phyloP scores from a whole-genome alignment of 768 basidiomycete genomes.

The Gymnopilus junonius region DNA sequence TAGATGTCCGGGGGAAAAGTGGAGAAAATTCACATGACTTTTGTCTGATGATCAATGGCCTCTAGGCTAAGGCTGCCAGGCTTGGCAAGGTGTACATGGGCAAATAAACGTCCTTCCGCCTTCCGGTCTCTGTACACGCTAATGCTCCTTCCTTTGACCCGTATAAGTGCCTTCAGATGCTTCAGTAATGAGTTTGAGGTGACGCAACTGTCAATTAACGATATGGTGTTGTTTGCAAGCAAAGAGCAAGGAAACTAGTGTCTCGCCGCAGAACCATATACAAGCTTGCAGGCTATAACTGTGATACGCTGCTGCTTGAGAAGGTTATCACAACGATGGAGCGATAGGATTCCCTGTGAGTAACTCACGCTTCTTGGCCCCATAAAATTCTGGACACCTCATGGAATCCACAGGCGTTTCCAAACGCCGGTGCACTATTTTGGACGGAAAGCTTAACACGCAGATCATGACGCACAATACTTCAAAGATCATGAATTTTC shows the following conservation, averaged over 20 bases:
- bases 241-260: too few species aligned
- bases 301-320: too few species aligned
- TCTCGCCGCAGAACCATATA: too few species aligned
- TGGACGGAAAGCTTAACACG: not conserved
- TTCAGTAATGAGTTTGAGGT: too few species aligned
- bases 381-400: not conserved
- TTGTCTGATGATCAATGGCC: not conserved
- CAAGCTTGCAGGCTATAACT: too few species aligned
- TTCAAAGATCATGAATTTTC: not conserved
- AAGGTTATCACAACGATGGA: too few species aligned
- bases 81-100: not conserved
- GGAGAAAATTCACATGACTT: not conserved
- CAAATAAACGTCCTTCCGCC: not conserved
- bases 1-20: not conserved
- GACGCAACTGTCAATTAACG: too few species aligned
- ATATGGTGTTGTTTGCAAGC: too few species aligned
- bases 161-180: not conserved
- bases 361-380: not conserved
- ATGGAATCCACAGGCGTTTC: not conserved
- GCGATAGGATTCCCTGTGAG: too few species aligned
- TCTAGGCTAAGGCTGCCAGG: not conserved
- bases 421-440: not conserved
- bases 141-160: not conserved
- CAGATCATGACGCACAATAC: not conserved
- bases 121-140: not conserved